Conservation (phyloP, 768 basidiomycete genomes). For the Leccinum variicolor region DNA sequence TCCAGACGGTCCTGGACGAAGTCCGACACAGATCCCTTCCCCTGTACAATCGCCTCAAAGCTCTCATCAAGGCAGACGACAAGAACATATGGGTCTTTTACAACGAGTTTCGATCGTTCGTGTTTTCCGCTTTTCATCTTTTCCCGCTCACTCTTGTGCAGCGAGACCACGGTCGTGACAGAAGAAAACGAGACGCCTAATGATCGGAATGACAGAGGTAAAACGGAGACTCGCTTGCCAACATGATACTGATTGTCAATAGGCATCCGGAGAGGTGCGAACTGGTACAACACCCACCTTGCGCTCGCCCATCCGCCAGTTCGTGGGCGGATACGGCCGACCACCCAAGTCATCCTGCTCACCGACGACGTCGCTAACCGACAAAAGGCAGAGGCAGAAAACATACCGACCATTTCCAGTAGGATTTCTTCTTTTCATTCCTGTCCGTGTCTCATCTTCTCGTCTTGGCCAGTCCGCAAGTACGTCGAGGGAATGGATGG, state of each 20-base stretch:
- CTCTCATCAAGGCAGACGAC: conserved; percentile 79
- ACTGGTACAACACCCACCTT: conserved; percentile 85
- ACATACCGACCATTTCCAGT: conserved; percentile 66
- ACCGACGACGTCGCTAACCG: conserved; percentile 89
- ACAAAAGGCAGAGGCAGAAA: conserved; percentile 65
- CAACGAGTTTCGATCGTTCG: conserved; percentile 81
- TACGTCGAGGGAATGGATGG: conserved; percentile 78
- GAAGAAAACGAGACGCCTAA: conserved; percentile 84
- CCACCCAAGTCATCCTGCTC: conserved; percentile 72
- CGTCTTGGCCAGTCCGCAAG: conserved; percentile 50
- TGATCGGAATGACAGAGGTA: conserved; percentile 93
- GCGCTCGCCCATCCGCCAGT: conserved; percentile 46
- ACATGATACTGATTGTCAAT: not conserved
- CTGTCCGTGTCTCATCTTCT: not conserved
- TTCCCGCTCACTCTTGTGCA: conserved; percentile 25
- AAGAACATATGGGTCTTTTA: conserved; percentile 85
- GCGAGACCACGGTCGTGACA: conserved; percentile 77
- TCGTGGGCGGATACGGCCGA: conserved; percentile 44
- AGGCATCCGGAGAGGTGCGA: conserved; percentile 87
- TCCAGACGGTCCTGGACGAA: conserved; percentile 96
- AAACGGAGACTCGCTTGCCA: not conserved
- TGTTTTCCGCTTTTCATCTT: conserved; percentile 10
- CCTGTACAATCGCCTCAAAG: conserved; percentile 87
- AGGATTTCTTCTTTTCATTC: not conserved
- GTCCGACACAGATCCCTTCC: conserved; percentile 92